Conservation (phyloP, 202 grass and related monocot genomes). For the Bolboschoenoplectus hybrid region DNA sequence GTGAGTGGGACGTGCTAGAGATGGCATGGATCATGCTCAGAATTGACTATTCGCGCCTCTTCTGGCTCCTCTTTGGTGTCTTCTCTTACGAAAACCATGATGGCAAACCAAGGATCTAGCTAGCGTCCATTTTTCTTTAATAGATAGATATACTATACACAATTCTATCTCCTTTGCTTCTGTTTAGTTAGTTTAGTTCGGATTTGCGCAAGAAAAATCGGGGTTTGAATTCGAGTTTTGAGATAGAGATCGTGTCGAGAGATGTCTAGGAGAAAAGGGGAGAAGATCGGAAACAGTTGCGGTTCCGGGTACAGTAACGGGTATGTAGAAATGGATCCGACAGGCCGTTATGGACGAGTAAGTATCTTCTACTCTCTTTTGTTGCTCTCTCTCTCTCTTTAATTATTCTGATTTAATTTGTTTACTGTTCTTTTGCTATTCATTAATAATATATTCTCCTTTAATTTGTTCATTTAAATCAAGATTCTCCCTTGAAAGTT, state of each 20-base stretch:
- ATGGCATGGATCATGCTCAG: constrained; percentile 54
- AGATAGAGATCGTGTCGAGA: neutral
- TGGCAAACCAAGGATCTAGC: constrained; percentile 50
- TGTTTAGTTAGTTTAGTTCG: neutral
- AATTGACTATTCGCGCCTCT: constrained; percentile 49
- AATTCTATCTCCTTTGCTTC: neutral
- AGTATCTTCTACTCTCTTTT: constrained; percentile 23
- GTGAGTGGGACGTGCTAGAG: constrained; percentile 20
- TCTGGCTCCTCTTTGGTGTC: constrained; percentile 49
- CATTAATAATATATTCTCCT: neutral
- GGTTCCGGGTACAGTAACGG: constrained; percentile 45
- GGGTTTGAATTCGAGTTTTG: neutral
- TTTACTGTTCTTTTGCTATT: neutral
- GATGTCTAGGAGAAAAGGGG: neutral
- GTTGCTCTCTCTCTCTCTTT: neutral
- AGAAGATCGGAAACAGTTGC: constrained; percentile 9
- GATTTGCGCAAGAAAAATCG: neutral
- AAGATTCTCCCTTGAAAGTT: neutral
- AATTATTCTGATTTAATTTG: neutral
- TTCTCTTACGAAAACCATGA: constrained; percentile 47
- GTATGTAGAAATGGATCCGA: constrained; percentile 72
- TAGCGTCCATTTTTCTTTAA: constrained; percentile 14
- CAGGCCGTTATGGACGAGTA: constrained; percentile 76
- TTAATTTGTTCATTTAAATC: neutral
- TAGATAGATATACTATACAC: neutral